These are phyloP conservation scores for Phytopythium chamaehyphon DNA, from an alignment of 352 stramenopile genomes.

Conservation along the genomic window DNA sequence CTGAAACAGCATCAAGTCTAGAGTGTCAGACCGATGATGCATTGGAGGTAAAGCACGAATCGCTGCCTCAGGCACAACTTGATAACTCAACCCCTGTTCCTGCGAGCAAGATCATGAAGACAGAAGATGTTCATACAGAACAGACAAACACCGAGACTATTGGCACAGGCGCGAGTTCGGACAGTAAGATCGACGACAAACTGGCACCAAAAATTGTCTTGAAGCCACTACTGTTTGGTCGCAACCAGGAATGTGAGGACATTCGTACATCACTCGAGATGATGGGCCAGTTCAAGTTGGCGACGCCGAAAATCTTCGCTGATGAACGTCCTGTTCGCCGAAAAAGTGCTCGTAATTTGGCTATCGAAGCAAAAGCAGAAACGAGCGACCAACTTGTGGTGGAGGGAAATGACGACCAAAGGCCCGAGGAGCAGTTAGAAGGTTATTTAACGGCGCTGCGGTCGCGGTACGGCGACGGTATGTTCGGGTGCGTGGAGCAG, in stretches of 20 bases:
- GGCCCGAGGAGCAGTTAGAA: not conserved
- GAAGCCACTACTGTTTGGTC: conserved; percentile 30
- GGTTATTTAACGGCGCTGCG: conserved; percentile 33
- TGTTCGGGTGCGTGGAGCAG: conserved; percentile 64
- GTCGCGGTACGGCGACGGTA: conserved; percentile 54
- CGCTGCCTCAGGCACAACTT: too few species aligned
- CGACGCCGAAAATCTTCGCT: not conserved
- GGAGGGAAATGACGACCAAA: not conserved
- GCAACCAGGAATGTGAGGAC: conserved; percentile 33
- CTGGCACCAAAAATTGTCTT: not conserved
- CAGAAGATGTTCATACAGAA: not conserved
- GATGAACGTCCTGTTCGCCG: too few species aligned
- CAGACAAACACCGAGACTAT: not conserved
- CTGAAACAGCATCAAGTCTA: too few species aligned
- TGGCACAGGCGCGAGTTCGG: not conserved
- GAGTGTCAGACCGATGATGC: too few species aligned
- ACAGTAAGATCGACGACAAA: not conserved
- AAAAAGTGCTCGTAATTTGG: too few species aligned
- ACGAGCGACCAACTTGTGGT: not conserved
- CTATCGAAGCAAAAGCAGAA: not conserved
- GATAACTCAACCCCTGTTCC: too few species aligned
- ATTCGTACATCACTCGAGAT: conserved; percentile 46
- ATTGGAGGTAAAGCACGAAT: too few species aligned
- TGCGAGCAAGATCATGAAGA: too few species aligned
- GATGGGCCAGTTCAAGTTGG: conserved; percentile 14